Percentiles rank a stretch among this genome's conserved stretches.
Conservation (phyloP, 2,329 filamentous ascomycete species). For the Clathrospora elynae region DNA sequence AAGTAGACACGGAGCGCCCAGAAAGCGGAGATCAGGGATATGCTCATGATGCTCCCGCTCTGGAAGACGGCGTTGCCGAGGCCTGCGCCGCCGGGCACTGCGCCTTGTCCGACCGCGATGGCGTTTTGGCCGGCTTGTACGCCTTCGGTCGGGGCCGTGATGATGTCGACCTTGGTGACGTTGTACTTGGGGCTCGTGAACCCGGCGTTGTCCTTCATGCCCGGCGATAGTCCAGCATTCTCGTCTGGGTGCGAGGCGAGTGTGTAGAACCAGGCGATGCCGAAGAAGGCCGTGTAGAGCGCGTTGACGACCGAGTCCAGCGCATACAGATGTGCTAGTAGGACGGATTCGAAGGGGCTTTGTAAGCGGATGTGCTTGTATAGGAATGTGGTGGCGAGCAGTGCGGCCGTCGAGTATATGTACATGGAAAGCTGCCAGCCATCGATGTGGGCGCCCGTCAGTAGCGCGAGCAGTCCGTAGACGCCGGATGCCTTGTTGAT, state of each 20-base stretch:
- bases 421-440: conserved; percentile 88
- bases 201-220: conserved; percentile 67
- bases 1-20: conserved; percentile 83
- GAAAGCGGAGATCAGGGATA: conserved; percentile 74
- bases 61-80: conserved; percentile 69
- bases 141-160: conserved; percentile 55
- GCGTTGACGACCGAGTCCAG: conserved; percentile 82
- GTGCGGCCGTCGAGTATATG: conserved; percentile 77
- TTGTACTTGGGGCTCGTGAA: conserved; percentile 69
- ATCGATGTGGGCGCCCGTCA: conserved; percentile 84
- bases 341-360: conserved; percentile 77
- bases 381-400: conserved; percentile 70
- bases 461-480: conserved; percentile 85
- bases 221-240: conserved; percentile 50
- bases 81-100: conserved; percentile 47
- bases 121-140: conserved; percentile 58
- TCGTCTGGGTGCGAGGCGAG: conserved; percentile 62
- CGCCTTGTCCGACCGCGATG: conserved; percentile 53
- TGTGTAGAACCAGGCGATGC: conserved; percentile 83
- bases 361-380: conserved; percentile 80
- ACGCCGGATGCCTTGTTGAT: conserved; percentile 93
- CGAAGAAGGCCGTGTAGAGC: conserved; percentile 81
- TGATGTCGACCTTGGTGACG: conserved; percentile 61
- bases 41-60: conserved; percentile 72
- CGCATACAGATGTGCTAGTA: conserved; percentile 83